A percentile compares a stretch with the other conserved stretches of the same genome.
Evolutionary conservation across 208 protist genomes (phyloP).

Genomic region (Leishmania braziliensis): DNA sequence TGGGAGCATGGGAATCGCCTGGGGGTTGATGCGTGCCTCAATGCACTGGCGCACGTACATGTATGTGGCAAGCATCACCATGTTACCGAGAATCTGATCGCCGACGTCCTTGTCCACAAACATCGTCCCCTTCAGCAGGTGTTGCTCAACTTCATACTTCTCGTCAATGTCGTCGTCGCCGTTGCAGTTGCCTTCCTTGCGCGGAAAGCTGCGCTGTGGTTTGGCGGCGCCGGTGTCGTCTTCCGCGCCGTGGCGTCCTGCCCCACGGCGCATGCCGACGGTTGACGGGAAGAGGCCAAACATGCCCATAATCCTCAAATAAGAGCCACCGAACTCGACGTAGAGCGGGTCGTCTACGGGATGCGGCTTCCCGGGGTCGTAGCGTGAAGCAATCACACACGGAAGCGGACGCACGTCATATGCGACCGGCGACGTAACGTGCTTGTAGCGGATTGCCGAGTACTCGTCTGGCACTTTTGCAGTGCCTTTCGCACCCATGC

Average conservation of each 20-base stretch:
- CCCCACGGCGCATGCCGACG: slow-evolving; percentile 29
- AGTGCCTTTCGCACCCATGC: background rate
- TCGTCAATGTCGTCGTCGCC: slow-evolving; percentile 42
- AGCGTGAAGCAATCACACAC: slow-evolving; percentile 73
- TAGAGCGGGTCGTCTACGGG: slow-evolving; percentile 50
- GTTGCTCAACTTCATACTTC: slow-evolving; percentile 40
- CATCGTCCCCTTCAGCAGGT: slow-evolving; percentile 81
- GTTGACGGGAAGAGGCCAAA: slow-evolving; percentile 76
- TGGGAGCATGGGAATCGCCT: slow-evolving; percentile 63
- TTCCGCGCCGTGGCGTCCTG: background rate
- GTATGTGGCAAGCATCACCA: slow-evolving; percentile 74
- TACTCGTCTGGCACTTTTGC: slow-evolving; percentile 6
- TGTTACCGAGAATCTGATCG: slow-evolving; percentile 80
- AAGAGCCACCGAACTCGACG: slow-evolving; percentile 55
- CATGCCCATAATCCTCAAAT: slow-evolving; percentile 83
- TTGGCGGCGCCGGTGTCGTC: background rate
- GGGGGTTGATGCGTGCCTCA: slow-evolving; percentile 50
- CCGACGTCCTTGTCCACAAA: slow-evolving; percentile 86
- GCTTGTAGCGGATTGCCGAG: slow-evolving; percentile 26
- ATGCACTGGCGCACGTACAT: slow-evolving; percentile 84
- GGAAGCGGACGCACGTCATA: slow-evolving; percentile 75
- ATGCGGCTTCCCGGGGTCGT: slow-evolving; percentile 43
- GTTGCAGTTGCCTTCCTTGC: slow-evolving; percentile 48
- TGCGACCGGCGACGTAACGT: slow-evolving; percentile 57
- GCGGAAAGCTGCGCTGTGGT: slow-evolving; percentile 21